Conservation (phyloP, 208 protist genomes). For the Phytomonas sp. region DNA sequence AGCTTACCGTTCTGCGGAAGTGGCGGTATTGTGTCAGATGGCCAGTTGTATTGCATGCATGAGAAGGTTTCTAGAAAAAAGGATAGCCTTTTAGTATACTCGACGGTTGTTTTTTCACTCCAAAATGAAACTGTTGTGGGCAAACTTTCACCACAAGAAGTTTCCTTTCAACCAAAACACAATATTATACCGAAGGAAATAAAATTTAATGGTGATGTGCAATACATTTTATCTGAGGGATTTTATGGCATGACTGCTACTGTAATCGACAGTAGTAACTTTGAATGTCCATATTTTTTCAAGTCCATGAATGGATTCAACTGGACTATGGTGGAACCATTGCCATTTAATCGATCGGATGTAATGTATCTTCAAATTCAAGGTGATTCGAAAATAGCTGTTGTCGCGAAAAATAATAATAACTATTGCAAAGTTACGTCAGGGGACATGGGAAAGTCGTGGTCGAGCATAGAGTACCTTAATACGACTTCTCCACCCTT, state of each 20-base stretch:
- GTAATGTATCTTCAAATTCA: constrained; percentile 15
- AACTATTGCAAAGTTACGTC: constrained; percentile 22
- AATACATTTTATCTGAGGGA: neutral
- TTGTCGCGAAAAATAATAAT: constrained; percentile 15
- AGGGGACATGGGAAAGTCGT: constrained; percentile 28
- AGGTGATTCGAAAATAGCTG: constrained; percentile 12
- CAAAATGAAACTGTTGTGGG: neutral
- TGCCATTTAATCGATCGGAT: constrained; percentile 2
- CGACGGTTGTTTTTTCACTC: constrained; percentile 7
- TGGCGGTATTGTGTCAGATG: constrained; percentile 35
- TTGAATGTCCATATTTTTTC: constrained; percentile 7
- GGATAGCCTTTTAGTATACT: constrained; percentile 14
- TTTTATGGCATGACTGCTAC: neutral
- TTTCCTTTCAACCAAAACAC: neutral
- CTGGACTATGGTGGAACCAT: neutral
- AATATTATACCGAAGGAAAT: neutral
- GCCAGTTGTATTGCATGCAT: constrained; percentile 32
- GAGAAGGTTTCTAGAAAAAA: constrained; percentile 17
- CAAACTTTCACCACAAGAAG: neutral
- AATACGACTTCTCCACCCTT: constrained; percentile 26
- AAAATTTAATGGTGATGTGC: neutral
- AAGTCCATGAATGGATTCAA: constrained; percentile 10
- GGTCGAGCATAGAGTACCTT: constrained; percentile 23
- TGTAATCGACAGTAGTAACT: neutral
- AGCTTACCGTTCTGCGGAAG: neutral